phyloP scores from a whole-genome alignment of 306 rosid genomes.

The Glycine latifolia region DNA sequence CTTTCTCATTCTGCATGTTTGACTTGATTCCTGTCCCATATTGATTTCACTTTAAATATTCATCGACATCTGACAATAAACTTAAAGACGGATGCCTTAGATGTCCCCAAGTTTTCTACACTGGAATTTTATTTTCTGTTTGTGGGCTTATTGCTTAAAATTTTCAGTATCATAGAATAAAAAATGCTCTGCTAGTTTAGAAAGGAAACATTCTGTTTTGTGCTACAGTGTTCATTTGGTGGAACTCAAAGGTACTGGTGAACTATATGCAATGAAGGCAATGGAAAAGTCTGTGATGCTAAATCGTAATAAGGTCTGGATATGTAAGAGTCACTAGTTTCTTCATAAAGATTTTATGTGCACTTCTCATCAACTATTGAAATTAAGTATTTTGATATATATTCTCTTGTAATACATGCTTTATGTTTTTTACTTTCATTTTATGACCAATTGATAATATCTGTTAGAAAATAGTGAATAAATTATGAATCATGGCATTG shows the following conservation, averaged over 20 bases:
- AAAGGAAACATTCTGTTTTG: conserved; percentile 38
- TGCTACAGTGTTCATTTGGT: conserved; percentile 89
- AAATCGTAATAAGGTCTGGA: conserved; percentile 90
- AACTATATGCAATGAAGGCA: conserved; percentile 95
- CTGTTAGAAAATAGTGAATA: not conserved
- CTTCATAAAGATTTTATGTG: conserved; percentile 24
- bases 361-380: not conserved
- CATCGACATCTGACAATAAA: not conserved
- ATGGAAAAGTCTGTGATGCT: conserved; percentile 89
- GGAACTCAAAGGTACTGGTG: conserved; percentile 80
- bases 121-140: not conserved
- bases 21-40: not conserved
- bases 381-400: not conserved
- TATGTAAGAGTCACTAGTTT: conserved; percentile 38
- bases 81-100: too few species aligned
- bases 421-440: not conserved
- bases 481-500: conserved; percentile 13
- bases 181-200: conserved; percentile 22
- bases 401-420: not conserved
- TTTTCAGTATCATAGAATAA: not conserved
- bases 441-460: not conserved
- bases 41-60: conserved; percentile 3
- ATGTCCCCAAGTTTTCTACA: not conserved
- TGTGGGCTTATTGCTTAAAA: conserved; percentile 8
- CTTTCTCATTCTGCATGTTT: not conserved